A percentile compares a stretch with the other conserved stretches of the same genome.
phyloP scores from a whole-genome alignment of 352 stramenopile species.

The Phytophthora litchii region DNA sequence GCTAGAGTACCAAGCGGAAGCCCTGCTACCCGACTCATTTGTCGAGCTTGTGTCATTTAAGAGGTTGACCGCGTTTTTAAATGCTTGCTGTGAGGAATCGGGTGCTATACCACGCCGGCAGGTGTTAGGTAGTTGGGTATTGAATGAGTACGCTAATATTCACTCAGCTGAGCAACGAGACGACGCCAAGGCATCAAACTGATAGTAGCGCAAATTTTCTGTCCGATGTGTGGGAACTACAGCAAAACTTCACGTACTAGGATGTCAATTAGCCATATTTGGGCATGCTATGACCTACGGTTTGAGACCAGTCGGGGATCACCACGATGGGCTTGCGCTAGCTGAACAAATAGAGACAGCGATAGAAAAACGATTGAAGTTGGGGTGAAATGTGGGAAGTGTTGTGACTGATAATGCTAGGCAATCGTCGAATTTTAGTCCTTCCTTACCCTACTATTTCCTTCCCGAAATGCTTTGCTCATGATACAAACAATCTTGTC shows the following conservation, averaged over 20 bases:
- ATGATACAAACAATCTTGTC: constrained; percentile 28
- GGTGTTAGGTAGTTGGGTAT: constrained; percentile 4
- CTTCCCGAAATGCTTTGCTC: no score
- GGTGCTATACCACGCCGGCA: constrained; percentile 1
- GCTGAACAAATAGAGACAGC: constrained; percentile 16
- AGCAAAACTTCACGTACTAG: constrained; percentile 14
- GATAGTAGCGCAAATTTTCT: constrained; percentile 19
- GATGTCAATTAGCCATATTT: constrained; percentile 10
- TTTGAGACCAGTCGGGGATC: constrained; percentile 7
- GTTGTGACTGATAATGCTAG: constrained; percentile 24
- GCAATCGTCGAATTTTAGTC: constrained; percentile 6
- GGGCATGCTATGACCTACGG: constrained; percentile 11
- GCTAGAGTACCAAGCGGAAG: no score
- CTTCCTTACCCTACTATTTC: no score
- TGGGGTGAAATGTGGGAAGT: constrained; percentile 8
- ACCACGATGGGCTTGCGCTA: constrained; percentile 15
- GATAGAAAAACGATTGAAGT: constrained; percentile 2
- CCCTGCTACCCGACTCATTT: no score
- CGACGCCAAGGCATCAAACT: background rate
- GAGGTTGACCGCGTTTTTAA: constrained; percentile 10
- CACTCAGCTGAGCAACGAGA: constrained; percentile 11
- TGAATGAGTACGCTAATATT: constrained; percentile 11
- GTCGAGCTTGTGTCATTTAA: constrained; percentile 1
- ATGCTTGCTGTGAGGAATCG: constrained; percentile 15
- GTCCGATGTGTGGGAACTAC: constrained; percentile 14